Evolutionary conservation across 2,329 filamentous ascomycete species (phyloP).

Genomic region (Aspergillus versicolor): DNA sequence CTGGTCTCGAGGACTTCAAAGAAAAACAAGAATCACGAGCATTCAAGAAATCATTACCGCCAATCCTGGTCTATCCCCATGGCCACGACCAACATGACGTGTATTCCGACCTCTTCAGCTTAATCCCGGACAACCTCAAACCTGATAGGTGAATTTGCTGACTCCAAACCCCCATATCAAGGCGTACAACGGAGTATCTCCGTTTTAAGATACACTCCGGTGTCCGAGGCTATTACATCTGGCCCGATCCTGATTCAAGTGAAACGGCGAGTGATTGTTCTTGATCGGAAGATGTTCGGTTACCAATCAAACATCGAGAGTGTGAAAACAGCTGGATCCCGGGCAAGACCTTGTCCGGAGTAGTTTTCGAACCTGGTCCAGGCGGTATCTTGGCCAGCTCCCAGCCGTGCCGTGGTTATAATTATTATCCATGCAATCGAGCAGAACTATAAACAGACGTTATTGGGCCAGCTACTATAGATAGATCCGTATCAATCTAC

Average conservation of each 20-base stretch:
- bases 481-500: not conserved
- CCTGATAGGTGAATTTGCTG: not conserved
- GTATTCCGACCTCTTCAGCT: constrained; percentile 2
- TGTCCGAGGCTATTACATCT: not conserved
- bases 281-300: not conserved
- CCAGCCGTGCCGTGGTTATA: too few relatives aligned
- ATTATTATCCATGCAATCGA: too few relatives aligned
- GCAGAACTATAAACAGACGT: too few relatives aligned
- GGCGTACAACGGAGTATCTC: not conserved
- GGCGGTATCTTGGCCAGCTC: too few relatives aligned
- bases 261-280: not conserved
- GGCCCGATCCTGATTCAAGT: not conserved
- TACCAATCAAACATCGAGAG: too few relatives aligned
- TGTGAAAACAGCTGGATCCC: too few relatives aligned
- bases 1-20: too few relatives aligned
- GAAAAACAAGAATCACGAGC: not conserved
- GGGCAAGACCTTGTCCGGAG: too few relatives aligned
- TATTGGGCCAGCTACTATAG: not conserved
- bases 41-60: not conserved
- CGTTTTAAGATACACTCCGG: not conserved
- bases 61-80: not conserved
- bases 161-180: not conserved
- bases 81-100: not conserved
- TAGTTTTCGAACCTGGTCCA: too few relatives aligned
- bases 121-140: not conserved